These are phyloP conservation scores for Hordeum marinum DNA, from an alignment of 176 grass and related monocot species.

Conservation along the genomic window DNA sequence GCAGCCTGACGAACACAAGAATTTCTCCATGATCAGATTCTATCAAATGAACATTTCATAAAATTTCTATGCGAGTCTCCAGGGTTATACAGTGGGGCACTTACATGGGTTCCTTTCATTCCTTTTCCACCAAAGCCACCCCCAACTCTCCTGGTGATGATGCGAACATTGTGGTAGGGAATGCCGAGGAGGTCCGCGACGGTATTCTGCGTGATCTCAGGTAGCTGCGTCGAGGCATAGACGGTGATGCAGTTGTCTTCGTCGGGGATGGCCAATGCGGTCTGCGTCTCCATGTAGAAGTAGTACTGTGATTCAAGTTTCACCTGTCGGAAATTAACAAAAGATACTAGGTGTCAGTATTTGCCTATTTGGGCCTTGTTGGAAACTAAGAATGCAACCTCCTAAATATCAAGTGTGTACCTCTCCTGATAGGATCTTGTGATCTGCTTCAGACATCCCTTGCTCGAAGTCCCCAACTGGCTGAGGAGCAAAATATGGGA, in stretches of 20 bases:
- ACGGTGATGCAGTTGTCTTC: constrained; percentile 81
- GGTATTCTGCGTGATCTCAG: constrained; percentile 39
- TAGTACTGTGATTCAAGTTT: constrained; percentile 78
- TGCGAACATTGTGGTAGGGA: constrained; percentile 70
- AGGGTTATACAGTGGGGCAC: background rate
- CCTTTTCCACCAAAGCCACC: constrained; percentile 85
- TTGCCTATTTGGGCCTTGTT: background rate
- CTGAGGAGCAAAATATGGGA: constrained; percentile 41
- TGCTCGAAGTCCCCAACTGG: constrained; percentile 60
- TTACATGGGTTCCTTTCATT: constrained; percentile 42
- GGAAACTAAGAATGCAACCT: background rate
- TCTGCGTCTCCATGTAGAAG: constrained; percentile 85
- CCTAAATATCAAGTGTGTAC: constrained; percentile 18
- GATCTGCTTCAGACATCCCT: constrained; percentile 90
- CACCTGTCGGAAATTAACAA: constrained; percentile 38
- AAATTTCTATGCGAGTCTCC: background rate
- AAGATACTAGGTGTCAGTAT: background rate
- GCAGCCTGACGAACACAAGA: constrained; percentile 35
- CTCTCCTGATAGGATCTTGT: constrained; percentile 73
- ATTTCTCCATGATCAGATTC: background rate
- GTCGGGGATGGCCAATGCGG: constrained; percentile 62
- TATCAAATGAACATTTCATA: background rate
- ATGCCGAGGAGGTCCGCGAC: constrained; percentile 66
- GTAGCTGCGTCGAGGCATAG: constrained; percentile 47
- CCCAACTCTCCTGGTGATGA: constrained; percentile 78